These are phyloP conservation scores for Rhizopogon vinicolor DNA, from an alignment of 768 basidiomycete genomes.

Conservation along the genomic window DNA sequence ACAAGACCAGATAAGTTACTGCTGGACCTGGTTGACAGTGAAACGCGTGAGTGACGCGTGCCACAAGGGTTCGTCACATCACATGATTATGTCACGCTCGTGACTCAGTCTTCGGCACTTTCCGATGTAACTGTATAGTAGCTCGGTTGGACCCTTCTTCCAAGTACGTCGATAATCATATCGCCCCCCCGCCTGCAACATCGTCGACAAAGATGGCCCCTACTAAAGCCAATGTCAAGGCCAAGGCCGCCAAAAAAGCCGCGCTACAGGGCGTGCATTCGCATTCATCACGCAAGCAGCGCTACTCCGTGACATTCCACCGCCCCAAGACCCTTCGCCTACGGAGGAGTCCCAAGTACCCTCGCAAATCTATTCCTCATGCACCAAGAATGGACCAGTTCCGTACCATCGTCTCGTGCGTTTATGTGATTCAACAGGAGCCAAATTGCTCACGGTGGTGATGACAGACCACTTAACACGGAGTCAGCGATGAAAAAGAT, in stretches of 20 bases:
- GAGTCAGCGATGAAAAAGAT: constrained; percentile 99
- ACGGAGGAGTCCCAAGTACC: constrained; percentile 83
- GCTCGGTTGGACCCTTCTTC: background rate
- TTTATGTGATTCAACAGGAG: constrained; percentile 13
- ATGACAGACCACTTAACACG: constrained; percentile 77
- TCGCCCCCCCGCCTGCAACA: background rate
- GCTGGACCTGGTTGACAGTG: too few relatives aligned
- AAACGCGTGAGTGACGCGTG: background rate
- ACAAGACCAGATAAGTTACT: too few relatives aligned
- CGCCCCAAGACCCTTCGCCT: constrained; percentile 92
- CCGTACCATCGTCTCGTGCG: constrained; percentile 88
- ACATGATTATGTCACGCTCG: background rate
- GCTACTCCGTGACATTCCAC: constrained; percentile 88
- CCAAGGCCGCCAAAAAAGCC: constrained; percentile 95
- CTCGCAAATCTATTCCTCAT: constrained; percentile 92
- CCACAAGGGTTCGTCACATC: background rate
- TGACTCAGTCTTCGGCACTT: background rate
- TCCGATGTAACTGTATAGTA: background rate
- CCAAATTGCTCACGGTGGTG: background rate
- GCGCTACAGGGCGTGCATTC: constrained; percentile 84
- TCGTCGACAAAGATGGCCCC: constrained; percentile 1
- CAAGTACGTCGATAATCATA: too few relatives aligned
- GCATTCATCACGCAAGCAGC: constrained; percentile 74
- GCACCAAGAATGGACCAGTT: constrained; percentile 95
- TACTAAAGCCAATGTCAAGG: constrained; percentile 53